Evolutionary conservation across 768 basidiomycete species (phyloP).

Genomic region (Leccinum incarnatum): DNA sequence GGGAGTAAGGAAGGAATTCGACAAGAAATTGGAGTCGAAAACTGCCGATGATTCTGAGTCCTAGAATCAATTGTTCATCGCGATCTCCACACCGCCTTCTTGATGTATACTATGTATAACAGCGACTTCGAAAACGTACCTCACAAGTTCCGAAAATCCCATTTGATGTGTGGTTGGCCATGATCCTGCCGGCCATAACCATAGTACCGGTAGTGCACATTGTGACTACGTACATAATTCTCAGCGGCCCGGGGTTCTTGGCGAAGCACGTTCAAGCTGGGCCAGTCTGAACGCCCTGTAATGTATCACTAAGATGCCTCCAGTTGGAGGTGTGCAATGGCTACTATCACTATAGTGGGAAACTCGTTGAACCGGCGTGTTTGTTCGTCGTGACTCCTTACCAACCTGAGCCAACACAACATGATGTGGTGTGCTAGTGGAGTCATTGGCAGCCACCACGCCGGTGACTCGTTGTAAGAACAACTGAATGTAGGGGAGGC

Average conservation of each 20-base stretch:
- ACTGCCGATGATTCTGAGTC: background rate
- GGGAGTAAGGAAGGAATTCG: conserved; percentile 8
- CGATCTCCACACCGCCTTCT: background rate
- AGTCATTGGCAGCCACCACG: conserved; percentile 1
- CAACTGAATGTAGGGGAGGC: background rate
- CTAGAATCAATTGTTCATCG: background rate
- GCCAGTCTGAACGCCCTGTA: background rate
- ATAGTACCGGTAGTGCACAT: background rate
- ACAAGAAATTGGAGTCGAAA: conserved; percentile 2
- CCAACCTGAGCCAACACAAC: background rate
- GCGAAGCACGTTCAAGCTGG: background rate
- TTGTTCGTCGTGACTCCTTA: background rate
- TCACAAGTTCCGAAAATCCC: background rate
- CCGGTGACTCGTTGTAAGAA: conserved; percentile 3
- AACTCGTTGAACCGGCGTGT: background rate
- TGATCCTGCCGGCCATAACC: background rate
- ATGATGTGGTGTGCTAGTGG: background rate
- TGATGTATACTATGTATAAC: background rate
- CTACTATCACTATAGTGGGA: background rate
- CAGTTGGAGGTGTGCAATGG: background rate
- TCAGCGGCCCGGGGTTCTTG: background rate
- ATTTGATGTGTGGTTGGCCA: background rate
- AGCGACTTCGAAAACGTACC: background rate
- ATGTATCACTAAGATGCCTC: background rate
- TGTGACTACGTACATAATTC: background rate